These are phyloP conservation scores for Aspergillus steynii DNA, from an alignment of 495 filamentous ascomycete species.

Conservation along the genomic window DNA sequence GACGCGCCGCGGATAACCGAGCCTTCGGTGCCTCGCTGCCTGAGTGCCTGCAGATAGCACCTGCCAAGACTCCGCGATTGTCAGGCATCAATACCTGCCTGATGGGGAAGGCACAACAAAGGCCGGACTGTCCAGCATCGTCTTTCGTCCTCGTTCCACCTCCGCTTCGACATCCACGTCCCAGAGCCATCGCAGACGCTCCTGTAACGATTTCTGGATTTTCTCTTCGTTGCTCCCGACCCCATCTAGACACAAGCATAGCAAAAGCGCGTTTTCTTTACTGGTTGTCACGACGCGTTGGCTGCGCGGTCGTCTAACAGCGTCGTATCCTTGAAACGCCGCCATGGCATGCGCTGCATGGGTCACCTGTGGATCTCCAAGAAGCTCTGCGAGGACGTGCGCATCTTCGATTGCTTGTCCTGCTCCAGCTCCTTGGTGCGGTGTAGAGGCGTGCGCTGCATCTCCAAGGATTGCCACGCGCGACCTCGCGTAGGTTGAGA, in stretches of 20 bases:
- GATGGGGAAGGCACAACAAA: too few relatives aligned
- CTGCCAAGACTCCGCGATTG: neutral
- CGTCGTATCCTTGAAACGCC: conserved; percentile 64
- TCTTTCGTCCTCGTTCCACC: conserved; percentile 24
- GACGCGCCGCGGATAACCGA: conserved; percentile 1
- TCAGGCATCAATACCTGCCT: neutral
- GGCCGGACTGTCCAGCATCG: conserved; percentile 11
- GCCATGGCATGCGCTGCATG: conserved; percentile 25
- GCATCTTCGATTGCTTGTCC: conserved; percentile 71
- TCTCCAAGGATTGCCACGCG: conserved; percentile 64
- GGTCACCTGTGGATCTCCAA: conserved; percentile 40
- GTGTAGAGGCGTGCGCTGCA: conserved; percentile 69
- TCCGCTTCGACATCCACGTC: conserved; percentile 36
- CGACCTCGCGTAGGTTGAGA: conserved; percentile 55
- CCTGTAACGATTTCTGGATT: conserved; percentile 40
- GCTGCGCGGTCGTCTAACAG: conserved; percentile 53
- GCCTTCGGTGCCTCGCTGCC: neutral
- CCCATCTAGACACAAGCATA: conserved; percentile 43
- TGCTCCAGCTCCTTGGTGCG: conserved; percentile 69
- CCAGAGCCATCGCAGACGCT: conserved; percentile 55
- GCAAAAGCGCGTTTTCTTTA: conserved; percentile 40
- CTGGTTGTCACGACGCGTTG: conserved; percentile 54
- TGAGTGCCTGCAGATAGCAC: too few relatives aligned
- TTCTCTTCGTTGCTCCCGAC: conserved; percentile 45
- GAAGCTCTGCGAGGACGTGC: conserved; percentile 55